Evolutionary conservation across 1,139 yeast genomes (phyloP).

Genomic region (Hansenula sp.): DNA sequence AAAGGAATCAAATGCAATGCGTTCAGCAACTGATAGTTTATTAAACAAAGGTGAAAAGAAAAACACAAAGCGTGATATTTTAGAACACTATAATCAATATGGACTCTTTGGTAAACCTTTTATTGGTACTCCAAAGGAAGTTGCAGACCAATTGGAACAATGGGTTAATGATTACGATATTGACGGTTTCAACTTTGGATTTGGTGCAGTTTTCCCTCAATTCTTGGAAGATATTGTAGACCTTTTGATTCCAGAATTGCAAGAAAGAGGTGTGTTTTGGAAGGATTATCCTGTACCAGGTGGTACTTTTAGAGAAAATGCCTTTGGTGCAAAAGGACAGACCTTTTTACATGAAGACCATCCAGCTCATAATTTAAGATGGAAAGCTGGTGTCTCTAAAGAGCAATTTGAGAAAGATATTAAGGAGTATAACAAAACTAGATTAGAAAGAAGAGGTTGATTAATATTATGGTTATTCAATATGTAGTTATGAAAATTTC

Average conservation of each 20-base stretch:
- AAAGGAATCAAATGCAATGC: conserved; percentile 22
- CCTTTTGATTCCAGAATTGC: conserved; percentile 24
- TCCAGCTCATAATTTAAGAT: conserved; percentile 30
- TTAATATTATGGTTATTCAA: no score
- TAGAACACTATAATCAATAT: conserved; percentile 18
- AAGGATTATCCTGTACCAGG: conserved; percentile 22
- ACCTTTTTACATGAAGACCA: conserved; percentile 16
- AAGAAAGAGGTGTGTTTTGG: conserved; percentile 22
- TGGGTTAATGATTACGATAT: conserved; percentile 25
- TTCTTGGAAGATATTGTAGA: conserved; percentile 25
- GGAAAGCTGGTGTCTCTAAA: conserved; percentile 27
- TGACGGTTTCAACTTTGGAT: conserved; percentile 27
- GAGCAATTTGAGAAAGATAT: conserved; percentile 26
- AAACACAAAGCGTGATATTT: conserved; percentile 19
- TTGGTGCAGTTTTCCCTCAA: conserved; percentile 24
- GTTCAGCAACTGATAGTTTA: conserved; percentile 12
- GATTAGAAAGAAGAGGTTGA: background rate
- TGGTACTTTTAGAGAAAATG: conserved; percentile 9
- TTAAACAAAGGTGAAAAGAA: conserved; percentile 23
- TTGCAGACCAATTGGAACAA: conserved; percentile 23
- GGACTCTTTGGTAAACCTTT: background rate
- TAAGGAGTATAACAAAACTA: background rate
- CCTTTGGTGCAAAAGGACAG: conserved; percentile 6
- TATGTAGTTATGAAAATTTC: no score
- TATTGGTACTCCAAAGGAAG: conserved; percentile 23